Evolutionary conservation across 768 basidiomycete species (phyloP), one percentile per base, ranked within the genome.

Genomic region (Serendipita sp.): DNA sequence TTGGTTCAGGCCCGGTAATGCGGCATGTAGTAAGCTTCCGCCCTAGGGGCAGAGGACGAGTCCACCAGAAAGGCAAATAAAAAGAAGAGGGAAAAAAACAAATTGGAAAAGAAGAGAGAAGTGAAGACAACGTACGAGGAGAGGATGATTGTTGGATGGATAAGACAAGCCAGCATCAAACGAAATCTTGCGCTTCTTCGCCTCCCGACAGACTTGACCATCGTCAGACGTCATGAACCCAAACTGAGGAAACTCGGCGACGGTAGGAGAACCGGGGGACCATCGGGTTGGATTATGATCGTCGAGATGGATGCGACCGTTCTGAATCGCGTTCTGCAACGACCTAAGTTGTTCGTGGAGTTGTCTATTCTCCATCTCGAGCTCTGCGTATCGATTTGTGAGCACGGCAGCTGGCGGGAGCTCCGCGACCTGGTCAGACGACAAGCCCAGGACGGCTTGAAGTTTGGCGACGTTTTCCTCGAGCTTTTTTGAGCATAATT

Each of bases 401-500:
- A 60, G 86, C 68, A 82, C 73, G 6, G 86, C 76, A 0, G 87
- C 85, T 1, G 87, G 84, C 0, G 87, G 87, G 2, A 89, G 77
- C 0, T 83, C 82, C 2, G 81, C 79, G 29, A 88, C 82, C 68
- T 90, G 85, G 69, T 91, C 89, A 18, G 85, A 82, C 8, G 87
- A 78, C 66, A 84, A 81, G 1, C 84, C 83, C 44, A 88, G 77
- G 0, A 84, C 83, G 0, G 83, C 83, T 70, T 91, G 89, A 2
- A 92, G 81, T 70, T 89, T 89, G 0, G 87, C 86, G 34, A 92
- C 88, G 0, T 87, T 91, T 72, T 87, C 83, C 69, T 92, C 89
- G 66, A 92, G 79, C 90, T 91, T 70, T 8, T 64, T 5, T 11
- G 23, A 11, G 40, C 36, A 53, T 58, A 62, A 55, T 62, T 64